phyloP scores from a whole-genome alignment of 495 filamentous ascomycete genomes.

The Hypoxylon trugodes region DNA sequence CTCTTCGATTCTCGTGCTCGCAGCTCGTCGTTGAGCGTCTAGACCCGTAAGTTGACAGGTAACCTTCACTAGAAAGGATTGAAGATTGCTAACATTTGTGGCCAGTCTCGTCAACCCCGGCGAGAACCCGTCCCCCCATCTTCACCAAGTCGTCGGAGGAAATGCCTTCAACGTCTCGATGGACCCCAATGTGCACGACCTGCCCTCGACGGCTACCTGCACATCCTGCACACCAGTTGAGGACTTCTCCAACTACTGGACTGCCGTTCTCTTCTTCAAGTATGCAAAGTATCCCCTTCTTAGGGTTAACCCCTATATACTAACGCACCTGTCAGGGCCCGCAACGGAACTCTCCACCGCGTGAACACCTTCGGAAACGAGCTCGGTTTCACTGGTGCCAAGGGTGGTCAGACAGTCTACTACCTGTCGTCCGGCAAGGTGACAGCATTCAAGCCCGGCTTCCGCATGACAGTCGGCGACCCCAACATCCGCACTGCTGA shows the following conservation, averaged over 20 bases:
- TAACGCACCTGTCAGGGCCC: conserved; percentile 44
- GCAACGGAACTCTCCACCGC: conserved; percentile 52
- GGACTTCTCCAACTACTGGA: conserved; percentile 55
- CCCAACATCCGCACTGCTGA: conserved; percentile 48
- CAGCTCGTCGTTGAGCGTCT: conserved; percentile 56
- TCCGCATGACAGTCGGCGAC: conserved; percentile 58
- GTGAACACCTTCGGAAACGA: conserved; percentile 53
- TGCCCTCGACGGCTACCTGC: conserved; percentile 46
- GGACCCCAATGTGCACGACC: conserved; percentile 42
- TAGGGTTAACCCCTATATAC: neutral
- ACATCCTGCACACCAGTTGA: conserved; percentile 46
- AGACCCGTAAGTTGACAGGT: conserved; percentile 45
- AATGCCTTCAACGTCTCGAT: conserved; percentile 49
- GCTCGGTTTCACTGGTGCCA: conserved; percentile 49
- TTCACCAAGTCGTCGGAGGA: conserved; percentile 49
- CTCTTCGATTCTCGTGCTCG: conserved; percentile 55
- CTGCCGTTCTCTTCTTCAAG: conserved; percentile 51
- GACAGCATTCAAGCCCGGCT: conserved; percentile 55
- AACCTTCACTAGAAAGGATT: neutral
- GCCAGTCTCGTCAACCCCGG: conserved; percentile 46
- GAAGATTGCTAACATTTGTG: conserved; percentile 18
- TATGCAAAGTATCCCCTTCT: conserved; percentile 19
- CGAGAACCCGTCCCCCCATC: conserved; percentile 42
- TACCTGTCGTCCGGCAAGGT: conserved; percentile 50
- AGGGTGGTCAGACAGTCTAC: conserved; percentile 55